These are phyloP conservation scores for Globisporangium acanthophoron DNA, from an alignment of 352 stramenopile genomes.

Conservation along the genomic window DNA sequence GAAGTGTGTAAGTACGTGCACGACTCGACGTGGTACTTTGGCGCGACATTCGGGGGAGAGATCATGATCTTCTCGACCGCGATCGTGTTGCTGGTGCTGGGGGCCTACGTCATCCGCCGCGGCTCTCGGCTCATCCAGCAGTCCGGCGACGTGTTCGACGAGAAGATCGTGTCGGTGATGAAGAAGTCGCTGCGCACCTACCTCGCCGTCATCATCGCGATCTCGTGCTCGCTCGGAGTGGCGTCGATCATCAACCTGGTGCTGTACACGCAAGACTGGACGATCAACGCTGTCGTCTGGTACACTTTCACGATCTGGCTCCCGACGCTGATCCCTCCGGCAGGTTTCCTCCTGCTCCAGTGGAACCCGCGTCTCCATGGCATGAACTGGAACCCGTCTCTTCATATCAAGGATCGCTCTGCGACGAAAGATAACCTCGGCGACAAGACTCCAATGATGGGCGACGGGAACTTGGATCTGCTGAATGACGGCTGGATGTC, in stretches of 20 bases:
- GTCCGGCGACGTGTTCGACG: constrained; percentile 66
- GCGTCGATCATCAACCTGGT: constrained; percentile 59
- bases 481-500: constrained; percentile 56
- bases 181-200: constrained; percentile 78
- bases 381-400: constrained; percentile 61
- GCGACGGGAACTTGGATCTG: constrained; percentile 21
- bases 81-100: constrained; percentile 57
- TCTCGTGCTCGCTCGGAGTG: constrained; percentile 57
- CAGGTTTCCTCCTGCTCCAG: constrained; percentile 77
- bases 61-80: constrained; percentile 60
- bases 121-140: constrained; percentile 68
- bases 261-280: constrained; percentile 56
- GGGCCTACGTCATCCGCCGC: constrained; percentile 61
- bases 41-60: constrained; percentile 37
- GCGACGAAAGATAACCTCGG: constrained; percentile 40
- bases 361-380: constrained; percentile 77
- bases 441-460: constrained; percentile 27
- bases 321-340: constrained; percentile 61
- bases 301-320: constrained; percentile 80
- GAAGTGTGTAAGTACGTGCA: constrained; percentile 62
- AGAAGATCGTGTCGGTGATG: constrained; percentile 70
- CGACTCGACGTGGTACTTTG: constrained; percentile 63
- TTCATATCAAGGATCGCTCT: constrained; percentile 38
- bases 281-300: constrained; percentile 71
- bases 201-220: constrained; percentile 63